Conservation (phyloP, 305 asterid species). For the Rubia tinctorum region DNA sequence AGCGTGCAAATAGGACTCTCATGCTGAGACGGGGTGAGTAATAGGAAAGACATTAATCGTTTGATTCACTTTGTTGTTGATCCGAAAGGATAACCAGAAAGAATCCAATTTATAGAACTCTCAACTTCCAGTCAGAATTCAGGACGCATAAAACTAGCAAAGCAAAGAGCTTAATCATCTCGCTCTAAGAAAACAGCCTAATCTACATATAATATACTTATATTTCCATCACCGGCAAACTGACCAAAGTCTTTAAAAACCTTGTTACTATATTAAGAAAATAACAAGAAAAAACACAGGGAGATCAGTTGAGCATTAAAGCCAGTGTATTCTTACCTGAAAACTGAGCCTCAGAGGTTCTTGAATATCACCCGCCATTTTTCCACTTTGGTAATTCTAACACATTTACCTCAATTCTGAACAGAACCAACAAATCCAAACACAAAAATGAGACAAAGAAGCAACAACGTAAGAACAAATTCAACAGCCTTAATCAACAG, state of each 20-base stretch:
- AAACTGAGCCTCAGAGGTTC: constrained; percentile 53
- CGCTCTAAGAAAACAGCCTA: not conserved
- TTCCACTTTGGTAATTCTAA: constrained; percentile 12
- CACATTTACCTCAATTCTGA: not conserved
- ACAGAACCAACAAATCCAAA: constrained; percentile 5
- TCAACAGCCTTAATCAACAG: constrained; percentile 3
- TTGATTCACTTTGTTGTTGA: not conserved
- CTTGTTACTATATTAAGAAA: too few species aligned
- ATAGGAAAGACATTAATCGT: not conserved
- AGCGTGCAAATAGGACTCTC: too few species aligned
- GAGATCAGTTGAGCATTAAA: constrained; percentile 11
- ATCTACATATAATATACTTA: not conserved
- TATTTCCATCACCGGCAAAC: not conserved
- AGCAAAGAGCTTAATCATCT: not conserved
- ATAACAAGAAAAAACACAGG: not conserved
- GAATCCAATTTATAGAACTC: not conserved
- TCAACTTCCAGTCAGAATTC: not conserved
- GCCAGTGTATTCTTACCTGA: constrained; percentile 44
- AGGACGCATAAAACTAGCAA: constrained; percentile 8
- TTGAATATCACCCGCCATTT: constrained; percentile 74
- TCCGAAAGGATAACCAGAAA: not conserved
- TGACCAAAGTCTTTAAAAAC: not conserved
- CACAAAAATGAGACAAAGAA: not conserved
- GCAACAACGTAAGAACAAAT: not conserved
- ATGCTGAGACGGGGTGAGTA: not conserved